Base-by-base conservation (phyloP, 441 rosid species). In the Arabidopsis lyrata region DNA sequence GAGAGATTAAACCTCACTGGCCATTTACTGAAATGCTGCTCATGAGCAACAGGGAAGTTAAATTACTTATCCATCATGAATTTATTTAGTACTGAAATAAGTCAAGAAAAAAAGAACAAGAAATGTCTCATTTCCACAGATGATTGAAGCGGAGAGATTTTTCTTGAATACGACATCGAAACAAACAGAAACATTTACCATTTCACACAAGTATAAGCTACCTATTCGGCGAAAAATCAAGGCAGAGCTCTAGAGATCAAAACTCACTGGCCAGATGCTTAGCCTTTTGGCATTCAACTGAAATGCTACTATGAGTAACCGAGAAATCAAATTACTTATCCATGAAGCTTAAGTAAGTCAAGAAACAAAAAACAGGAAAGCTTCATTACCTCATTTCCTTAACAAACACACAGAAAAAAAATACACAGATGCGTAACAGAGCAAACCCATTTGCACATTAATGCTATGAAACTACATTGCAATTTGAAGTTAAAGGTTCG, bases 391-490 rank as follows among this genome's bases (percentile, higher is more conserved):
- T 22, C 24, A 22, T 22, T 22, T 22, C 24, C 24, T 22, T 22
- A 22, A 2, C n/a, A 22, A 22, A 22, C 24, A 22, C 24, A 22
- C 24, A 22, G 24, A n/a, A 22, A 22, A 22, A 22, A 22, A 22
- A 22, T 22, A 22, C 24, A 22, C 50, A 56, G 5, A 27, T 35
- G n/a, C 2, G 6, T 54, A 55, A 49, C 24, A 39, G 2, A 50
- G n/a, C 32, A 50, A 39, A 60, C 5, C 34, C 12, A 56, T 45
- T 54, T 65, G 8, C 64, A 73, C 15, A 52, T 20, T 10, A 56
- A 45, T 36, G 22, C 44, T 27, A 45, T 16, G 67, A 39, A 59
- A 50, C 63, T 32, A 59, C 64, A 75, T 42, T 44, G 44, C 24
- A 59, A 39, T 29, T 31, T 34, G 20, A 41, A 41, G 5, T 8